Evolutionary conservation across 495 filamentous ascomycete genomes (phyloP).

Genomic region (Amniculicola lignicola): DNA sequence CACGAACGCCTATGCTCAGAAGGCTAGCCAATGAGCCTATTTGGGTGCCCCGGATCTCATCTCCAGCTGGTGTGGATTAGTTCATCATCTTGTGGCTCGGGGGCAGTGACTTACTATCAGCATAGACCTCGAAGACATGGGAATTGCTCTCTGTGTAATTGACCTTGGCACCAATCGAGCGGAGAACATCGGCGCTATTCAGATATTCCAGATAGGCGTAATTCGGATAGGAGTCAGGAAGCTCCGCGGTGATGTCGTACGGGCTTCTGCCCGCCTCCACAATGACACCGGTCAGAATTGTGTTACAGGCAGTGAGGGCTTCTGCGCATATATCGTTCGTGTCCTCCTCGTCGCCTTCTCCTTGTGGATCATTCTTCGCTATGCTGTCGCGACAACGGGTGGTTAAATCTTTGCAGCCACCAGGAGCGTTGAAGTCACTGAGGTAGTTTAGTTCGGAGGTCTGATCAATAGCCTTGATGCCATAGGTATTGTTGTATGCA

Average conservation of each 20-base stretch:
- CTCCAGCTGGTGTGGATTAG: slow-evolving; percentile 33
- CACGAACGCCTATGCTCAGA: slow-evolving; percentile 34
- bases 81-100: too few relatives aligned
- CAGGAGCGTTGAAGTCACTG: slow-evolving; percentile 19
- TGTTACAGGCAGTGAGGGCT: slow-evolving; percentile 29
- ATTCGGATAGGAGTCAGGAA: slow-evolving; percentile 32
- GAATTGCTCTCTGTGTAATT: slow-evolving; percentile 39
- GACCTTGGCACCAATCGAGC: slow-evolving; percentile 39
- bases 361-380: slow-evolving; percentile 32
- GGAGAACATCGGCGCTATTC: slow-evolving; percentile 37
- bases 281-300: slow-evolving; percentile 1
- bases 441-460: slow-evolving; percentile 33
- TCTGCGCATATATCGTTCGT: slow-evolving; percentile 34
- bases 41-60: slow-evolving; percentile 35
- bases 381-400: slow-evolving; percentile 32
- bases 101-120: slow-evolving; percentile 28
- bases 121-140: slow-evolving; percentile 27
- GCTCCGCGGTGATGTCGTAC: slow-evolving; percentile 39
- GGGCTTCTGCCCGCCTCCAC: slow-evolving; percentile 4
- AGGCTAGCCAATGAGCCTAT: slow-evolving; percentile 37
- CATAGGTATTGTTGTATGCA: slow-evolving; percentile 44
- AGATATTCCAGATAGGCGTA: slow-evolving; percentile 40
- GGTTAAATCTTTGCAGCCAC: slow-evolving; percentile 32
- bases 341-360: slow-evolving; percentile 33
- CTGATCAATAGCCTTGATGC: slow-evolving; percentile 36